These are phyloP conservation scores for Schizochytrium sp. DNA, from an alignment of 108 stramenopile genomes.

Conservation along the genomic window DNA sequence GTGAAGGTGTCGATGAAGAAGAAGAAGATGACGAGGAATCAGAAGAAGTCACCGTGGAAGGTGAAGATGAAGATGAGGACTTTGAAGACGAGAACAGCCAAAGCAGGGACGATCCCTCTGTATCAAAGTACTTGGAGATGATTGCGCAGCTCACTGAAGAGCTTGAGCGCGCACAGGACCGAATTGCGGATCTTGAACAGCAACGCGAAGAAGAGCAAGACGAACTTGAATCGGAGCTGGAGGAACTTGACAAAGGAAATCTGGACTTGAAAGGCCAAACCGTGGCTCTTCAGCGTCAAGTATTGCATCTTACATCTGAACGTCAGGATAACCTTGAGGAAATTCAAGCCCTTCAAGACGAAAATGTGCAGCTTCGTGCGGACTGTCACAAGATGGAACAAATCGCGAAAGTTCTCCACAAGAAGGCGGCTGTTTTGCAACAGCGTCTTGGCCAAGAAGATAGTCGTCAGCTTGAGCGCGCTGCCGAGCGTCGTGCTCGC, in stretches of 20 bases:
- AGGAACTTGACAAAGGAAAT: constrained; percentile 40
- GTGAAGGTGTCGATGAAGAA: background rate
- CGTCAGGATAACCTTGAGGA: constrained; percentile 49
- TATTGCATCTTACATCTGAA: constrained; percentile 39
- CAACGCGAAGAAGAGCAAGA: constrained; percentile 27
- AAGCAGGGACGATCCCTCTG: background rate
- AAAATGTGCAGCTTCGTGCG: background rate
- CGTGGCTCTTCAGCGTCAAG: constrained; percentile 44
- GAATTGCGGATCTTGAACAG: constrained; percentile 4
- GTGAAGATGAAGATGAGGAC: background rate
- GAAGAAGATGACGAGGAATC: constrained; percentile 1
- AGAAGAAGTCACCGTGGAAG: background rate
- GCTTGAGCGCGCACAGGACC: constrained; percentile 36
- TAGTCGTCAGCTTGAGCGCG: background rate
- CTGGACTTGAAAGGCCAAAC: constrained; percentile 51
- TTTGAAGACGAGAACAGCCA: background rate
- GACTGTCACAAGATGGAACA: constrained; percentile 42
- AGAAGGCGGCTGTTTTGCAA: constrained; percentile 10
- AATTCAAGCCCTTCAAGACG: constrained; percentile 11
- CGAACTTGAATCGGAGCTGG: constrained; percentile 22
- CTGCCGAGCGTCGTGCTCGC: background rate
- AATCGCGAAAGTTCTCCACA: constrained; percentile 25
- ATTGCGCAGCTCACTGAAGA: constrained; percentile 52
- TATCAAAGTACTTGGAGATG: constrained; percentile 25
- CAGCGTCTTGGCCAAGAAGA: background rate